Base-by-base conservation (phyloP, 257 asterid species). In the Ajuga chamaepitys region DNA sequence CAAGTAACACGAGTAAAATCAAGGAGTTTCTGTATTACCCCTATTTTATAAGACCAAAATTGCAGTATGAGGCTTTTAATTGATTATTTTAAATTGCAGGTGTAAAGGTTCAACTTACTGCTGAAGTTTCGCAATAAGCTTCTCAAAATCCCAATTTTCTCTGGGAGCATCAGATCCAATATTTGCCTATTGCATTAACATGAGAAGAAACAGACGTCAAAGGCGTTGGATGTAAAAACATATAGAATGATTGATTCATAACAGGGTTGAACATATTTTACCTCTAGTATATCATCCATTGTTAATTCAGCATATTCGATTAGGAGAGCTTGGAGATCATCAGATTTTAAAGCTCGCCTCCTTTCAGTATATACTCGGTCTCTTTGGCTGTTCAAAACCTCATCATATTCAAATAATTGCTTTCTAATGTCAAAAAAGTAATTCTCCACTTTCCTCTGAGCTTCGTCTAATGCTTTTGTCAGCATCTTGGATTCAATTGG, bases 401-500 rank as follows among this genome's bases (percentile, higher is more conserved):
- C 97, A 44, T 94, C 97, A 66, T 84, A 94, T 75, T 94, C 99
- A 59, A 86, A 94, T 61, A 94, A 79, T 55, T 94, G 97, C 74
- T 94, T 94, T 69, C 99, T 85, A 63, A 94, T 90, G 81, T 94
- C 99, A 55, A 94, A 94, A 78, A 94, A 94, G 88, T 94, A 94
- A 70, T 85, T 94, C 79, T 94, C 99, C 70, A 94, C 99, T 80
- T 94, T 94, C 79, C 95, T 77, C 68, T 94, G 99, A 70, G 99
- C 99, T 90, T 94, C 99, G 70, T 94, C 99, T 37, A 94, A 84
- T 18, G 99, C 97, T 77, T 83, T 90, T 68, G 99, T 94, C 81
- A 94, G 80, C 96, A 94, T 90, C 83, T 94, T 88, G 69, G 99
- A 94, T 78, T 94, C 99, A 69, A 94, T 94, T 32, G 99, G 99